phyloP scores from a whole-genome alignment of 225 moss, liverwort and hornwort species.

The Rhytidiadelphus loreus region DNA sequence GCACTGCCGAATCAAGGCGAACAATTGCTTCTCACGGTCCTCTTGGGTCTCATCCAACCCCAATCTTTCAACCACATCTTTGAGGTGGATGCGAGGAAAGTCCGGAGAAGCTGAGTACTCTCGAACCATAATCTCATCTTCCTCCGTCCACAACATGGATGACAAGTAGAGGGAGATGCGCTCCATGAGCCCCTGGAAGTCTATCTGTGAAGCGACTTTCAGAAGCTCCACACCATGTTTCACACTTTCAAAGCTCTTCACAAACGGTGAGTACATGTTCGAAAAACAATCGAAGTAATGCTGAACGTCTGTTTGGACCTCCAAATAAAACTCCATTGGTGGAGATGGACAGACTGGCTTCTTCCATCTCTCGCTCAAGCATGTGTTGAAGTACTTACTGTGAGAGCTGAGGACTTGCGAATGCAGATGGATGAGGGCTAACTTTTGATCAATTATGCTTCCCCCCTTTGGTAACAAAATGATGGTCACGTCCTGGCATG shows the following conservation, averaged over 20 bases:
- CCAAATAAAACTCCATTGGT: not conserved
- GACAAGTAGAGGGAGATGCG: not conserved
- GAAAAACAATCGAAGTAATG: not conserved
- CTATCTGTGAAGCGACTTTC: not conserved
- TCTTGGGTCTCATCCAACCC: not conserved
- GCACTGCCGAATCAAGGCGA: not conserved
- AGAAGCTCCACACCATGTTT: not conserved
- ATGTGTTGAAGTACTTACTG: not conserved
- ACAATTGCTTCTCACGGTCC: not conserved
- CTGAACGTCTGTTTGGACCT: not conserved
- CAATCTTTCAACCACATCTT: not conserved
- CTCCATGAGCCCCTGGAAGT: not conserved
- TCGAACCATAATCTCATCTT: not conserved
- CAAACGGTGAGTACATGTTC: not conserved
- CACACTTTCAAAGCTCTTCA: not conserved
- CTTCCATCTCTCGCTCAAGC: not conserved
- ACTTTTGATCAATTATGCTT: not conserved
- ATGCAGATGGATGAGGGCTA: not conserved
- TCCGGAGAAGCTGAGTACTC: not conserved
- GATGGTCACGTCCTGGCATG: not conserved
- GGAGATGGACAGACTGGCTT: not conserved
- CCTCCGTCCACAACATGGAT: not conserved
- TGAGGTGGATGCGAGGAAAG: not conserved
- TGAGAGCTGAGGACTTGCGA: not conserved
- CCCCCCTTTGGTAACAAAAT: not conserved